Evolutionary conservation across 129 eudicot species (phyloP).

Genomic region (Flaveria bidentis): DNA sequence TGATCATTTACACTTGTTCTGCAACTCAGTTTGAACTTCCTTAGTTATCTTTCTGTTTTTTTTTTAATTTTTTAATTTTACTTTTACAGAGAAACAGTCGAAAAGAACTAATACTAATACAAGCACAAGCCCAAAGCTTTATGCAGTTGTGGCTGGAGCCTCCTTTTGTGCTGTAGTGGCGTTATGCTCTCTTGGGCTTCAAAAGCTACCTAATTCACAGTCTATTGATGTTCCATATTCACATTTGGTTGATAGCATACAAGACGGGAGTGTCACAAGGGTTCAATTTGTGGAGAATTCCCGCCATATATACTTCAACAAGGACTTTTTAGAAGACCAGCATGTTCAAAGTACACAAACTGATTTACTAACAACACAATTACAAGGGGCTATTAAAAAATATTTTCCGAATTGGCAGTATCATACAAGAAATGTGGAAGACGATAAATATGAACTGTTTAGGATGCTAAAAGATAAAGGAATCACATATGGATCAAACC

Average conservation of each 20-base stretch:
- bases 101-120: constrained; percentile 15
- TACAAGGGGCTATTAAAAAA: constrained; percentile 13
- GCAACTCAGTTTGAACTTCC: not conserved
- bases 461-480: constrained; percentile 33
- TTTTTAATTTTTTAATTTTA: not conserved
- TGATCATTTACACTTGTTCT: not conserved
- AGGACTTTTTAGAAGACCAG: constrained; percentile 22
- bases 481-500: constrained; percentile 39
- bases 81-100: constrained; percentile 20
- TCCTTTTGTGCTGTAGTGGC: constrained; percentile 29
- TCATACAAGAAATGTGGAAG: constrained; percentile 40
- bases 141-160: constrained; percentile 33
- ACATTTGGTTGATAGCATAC: constrained; percentile 31
- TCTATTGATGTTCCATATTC: constrained; percentile 39
- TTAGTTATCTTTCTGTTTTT: not conserved
- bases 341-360: constrained; percentile 22
- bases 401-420: constrained; percentile 34
- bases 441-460: constrained; percentile 37
- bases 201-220: constrained; percentile 23
- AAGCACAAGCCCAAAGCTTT: constrained; percentile 12
- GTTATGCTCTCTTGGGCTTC: constrained; percentile 34
- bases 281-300: constrained; percentile 46
- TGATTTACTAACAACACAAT: constrained; percentile 11
- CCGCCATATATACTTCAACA: constrained; percentile 39
- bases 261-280: constrained; percentile 39